Evolutionary conservation across 148 eudicot species (phyloP), one percentile per base, ranked within the genome.

Genomic region (Suaeda aralocaspica): DNA sequence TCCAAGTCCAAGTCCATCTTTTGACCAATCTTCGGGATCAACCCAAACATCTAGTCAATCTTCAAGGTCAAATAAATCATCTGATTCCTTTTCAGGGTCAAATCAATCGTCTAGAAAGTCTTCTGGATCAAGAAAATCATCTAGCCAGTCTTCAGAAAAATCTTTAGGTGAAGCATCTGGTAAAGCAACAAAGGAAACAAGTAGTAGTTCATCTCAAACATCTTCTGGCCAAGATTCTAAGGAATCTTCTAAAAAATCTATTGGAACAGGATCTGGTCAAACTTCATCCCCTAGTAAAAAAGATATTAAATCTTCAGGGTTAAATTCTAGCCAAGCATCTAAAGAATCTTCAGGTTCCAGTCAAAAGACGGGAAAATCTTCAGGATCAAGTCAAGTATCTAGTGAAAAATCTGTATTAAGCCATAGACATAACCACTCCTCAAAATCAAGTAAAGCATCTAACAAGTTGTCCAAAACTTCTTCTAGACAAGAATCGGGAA

Each of bases 401-500:
- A 26, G 71, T n/a, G n/a, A n/a, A n/a, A n/a, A n/a, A n/a, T n/a
- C n/a, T n/a, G n/a, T n/a, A n/a, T n/a, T n/a, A n/a, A n/a, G n/a
- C n/a, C n/a, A n/a, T n/a, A n/a, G n/a, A n/a, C n/a, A n/a, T n/a
- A n/a, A n/a, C 15, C 33, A 68, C 21, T 9, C 25, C 9, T 34
- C 53, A 44, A n/a, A 12, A 64, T 65, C 55, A 56, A 50, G 31
- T 12, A 26, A 68, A 68, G 31, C 21, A 68, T 12, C 26, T 10
- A 45, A 62, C 18, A 18, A 69, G 18, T 6, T 7, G 7, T 16
- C 41, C 9, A 11, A 4, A 30, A 14, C 48, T 16, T 15, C 51
- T 10, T 65, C 55, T 24, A 25, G 22, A 25, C 30, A 45, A 45
- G 31, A 33, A 45, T 45, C 34, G 44, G 51, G 52, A 1, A 7